phyloP scores from a whole-genome alignment of 768 basidiomycete genomes.

The Russula emetica region DNA sequence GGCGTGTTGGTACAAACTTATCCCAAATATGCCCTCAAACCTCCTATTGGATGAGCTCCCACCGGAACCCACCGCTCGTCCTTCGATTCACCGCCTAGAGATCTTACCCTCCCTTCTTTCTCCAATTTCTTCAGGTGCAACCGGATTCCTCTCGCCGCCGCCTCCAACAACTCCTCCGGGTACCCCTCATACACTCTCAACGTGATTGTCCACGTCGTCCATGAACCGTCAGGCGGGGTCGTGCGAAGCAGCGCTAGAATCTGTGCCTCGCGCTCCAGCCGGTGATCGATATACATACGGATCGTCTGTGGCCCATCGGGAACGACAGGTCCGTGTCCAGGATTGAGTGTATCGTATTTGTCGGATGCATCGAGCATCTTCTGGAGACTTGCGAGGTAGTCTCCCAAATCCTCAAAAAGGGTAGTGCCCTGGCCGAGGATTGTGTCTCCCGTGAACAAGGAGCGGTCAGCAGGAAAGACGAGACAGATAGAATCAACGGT shows the following conservation, averaged over 20 bases:
- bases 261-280: slow-evolving; percentile 76
- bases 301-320: slow-evolving; percentile 57
- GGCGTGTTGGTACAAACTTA: too few relatives aligned
- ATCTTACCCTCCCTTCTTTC: slow-evolving; percentile 54
- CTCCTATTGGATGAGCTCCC: slow-evolving; percentile 37
- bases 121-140: slow-evolving; percentile 73
- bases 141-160: slow-evolving; percentile 64
- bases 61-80: slow-evolving; percentile 46
- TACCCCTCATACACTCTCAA: slow-evolving; percentile 64
- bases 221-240: slow-evolving; percentile 35
- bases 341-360: slow-evolving; percentile 59
- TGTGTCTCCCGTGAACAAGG: slow-evolving; percentile 87
- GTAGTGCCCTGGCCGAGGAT: slow-evolving; percentile 88
- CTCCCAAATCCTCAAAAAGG: slow-evolving; percentile 77
- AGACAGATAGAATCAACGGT: slow-evolving; percentile 82
- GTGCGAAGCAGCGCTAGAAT: slow-evolving; percentile 52
- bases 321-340: slow-evolving; percentile 84
- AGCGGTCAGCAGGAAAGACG: slow-evolving; percentile 60
- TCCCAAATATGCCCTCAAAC: background rate
- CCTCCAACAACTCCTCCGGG: slow-evolving; percentile 63
- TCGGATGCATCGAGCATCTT: slow-evolving; percentile 42
- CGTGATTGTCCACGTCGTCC: slow-evolving; percentile 67
- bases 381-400: slow-evolving; percentile 63
- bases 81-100: slow-evolving; percentile 48
- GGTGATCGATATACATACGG: slow-evolving; percentile 70